Conservation (phyloP, 345 rosid genomes). For the Populus alba region DNA sequence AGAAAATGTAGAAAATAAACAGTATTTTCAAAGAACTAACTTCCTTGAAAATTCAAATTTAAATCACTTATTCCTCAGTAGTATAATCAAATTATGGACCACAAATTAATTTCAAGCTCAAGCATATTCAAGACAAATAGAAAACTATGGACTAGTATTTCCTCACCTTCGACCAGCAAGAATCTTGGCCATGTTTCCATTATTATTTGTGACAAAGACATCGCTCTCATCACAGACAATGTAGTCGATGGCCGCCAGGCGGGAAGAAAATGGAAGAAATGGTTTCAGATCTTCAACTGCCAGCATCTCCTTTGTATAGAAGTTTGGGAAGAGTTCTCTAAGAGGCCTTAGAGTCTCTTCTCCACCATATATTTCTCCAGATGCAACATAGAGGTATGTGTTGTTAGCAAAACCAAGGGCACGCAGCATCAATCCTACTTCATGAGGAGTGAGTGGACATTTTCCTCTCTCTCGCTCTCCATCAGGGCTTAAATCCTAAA, state of each 20-base stretch:
- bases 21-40: neutral
- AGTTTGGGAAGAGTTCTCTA: slow-evolving; percentile 87
- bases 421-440: slow-evolving; percentile 93
- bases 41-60: neutral
- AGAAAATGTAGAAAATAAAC: neutral
- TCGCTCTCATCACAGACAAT: slow-evolving; percentile 92
- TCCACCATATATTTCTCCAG: slow-evolving; percentile 98
- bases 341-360: slow-evolving; percentile 82
- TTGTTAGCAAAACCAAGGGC: slow-evolving; percentile 90
- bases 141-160: slow-evolving; percentile 3
- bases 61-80: neutral
- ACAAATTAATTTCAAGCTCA: neutral
- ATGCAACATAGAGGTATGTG: slow-evolving; percentile 85
- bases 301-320: slow-evolving; percentile 92
- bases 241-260: slow-evolving; percentile 90
- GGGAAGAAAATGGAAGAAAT: slow-evolving; percentile 77
- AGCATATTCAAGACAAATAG: neutral
- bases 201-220: slow-evolving; percentile 89
- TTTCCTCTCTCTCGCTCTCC: slow-evolving; percentile 92
- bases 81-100: neutral
- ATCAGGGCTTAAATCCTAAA: slow-evolving; percentile 79
- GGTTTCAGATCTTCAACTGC: slow-evolving; percentile 71
- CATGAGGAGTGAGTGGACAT: slow-evolving; percentile 95
- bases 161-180: slow-evolving; percentile 97
- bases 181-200: slow-evolving; percentile 99